phyloP scores from a whole-genome alignment of 176 grass and related monocot genomes.

The Eleusine indica region DNA sequence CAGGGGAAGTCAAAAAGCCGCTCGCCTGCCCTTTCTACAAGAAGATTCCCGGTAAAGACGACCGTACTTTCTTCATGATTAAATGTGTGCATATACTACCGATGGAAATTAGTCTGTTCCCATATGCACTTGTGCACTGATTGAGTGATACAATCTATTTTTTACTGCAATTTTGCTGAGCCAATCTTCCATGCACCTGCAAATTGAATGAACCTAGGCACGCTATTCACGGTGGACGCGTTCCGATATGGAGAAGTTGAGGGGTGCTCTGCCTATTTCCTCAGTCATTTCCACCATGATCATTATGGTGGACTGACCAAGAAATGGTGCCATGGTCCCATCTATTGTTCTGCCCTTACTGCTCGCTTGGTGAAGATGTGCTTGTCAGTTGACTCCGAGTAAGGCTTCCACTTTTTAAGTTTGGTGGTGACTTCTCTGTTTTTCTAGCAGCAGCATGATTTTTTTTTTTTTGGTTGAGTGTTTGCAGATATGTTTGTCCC shows the following conservation, averaged over 20 bases:
- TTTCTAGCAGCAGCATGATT: background rate
- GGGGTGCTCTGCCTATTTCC: slow-evolving; percentile 66
- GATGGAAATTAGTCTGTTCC: background rate
- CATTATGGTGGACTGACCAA: slow-evolving; percentile 75
- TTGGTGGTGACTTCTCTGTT: background rate
- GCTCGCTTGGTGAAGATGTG: slow-evolving; percentile 72
- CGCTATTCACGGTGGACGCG: slow-evolving; percentile 75
- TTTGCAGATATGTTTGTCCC: slow-evolving; percentile 59
- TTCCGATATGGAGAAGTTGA: slow-evolving; percentile 68
- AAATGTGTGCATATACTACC: background rate
- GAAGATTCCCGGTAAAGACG: slow-evolving; percentile 53
- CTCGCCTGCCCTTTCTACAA: slow-evolving; percentile 63
- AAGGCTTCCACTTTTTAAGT: background rate
- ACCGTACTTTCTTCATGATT: background rate
- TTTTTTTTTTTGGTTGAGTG: background rate
- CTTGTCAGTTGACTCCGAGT: slow-evolving; percentile 57
- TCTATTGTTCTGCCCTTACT: slow-evolving; percentile 74
- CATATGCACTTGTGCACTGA: background rate
- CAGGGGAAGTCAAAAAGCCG: background rate
- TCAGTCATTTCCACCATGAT: slow-evolving; percentile 76
- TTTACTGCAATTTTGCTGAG: background rate
- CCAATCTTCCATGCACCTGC: background rate
- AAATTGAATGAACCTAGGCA: slow-evolving; percentile 45
- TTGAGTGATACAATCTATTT: background rate
- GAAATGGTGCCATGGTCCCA: slow-evolving; percentile 75